phyloP scores from a whole-genome alignment of 768 basidiomycete species.

The Kwoniella mangroviensis region DNA sequence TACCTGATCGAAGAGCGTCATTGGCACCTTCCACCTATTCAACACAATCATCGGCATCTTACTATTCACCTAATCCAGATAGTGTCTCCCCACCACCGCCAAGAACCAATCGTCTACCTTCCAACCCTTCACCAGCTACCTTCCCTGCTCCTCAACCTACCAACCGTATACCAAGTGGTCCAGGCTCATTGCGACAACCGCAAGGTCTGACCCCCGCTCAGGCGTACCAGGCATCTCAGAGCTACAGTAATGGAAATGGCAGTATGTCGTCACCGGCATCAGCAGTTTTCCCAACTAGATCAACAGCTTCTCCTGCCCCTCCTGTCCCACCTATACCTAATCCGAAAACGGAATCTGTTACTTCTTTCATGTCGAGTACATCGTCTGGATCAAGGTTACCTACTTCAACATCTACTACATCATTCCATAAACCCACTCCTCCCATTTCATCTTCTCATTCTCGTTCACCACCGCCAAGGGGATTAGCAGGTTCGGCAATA shows the following conservation, averaged over 20 bases:
- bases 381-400: slow-evolving; percentile 15
- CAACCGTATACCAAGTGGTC: slow-evolving; percentile 16
- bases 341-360: slow-evolving; percentile 16
- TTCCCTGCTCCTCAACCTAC: slow-evolving; percentile 5
- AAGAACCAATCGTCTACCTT: slow-evolving; percentile 27
- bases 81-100: slow-evolving; percentile 35
- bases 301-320: slow-evolving; percentile 28
- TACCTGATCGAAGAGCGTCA: slow-evolving; percentile 42
- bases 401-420: slow-evolving; percentile 14
- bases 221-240: slow-evolving; percentile 33
- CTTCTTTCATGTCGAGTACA: slow-evolving; percentile 14
- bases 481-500: slow-evolving; percentile 3
- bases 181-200: slow-evolving; percentile 8
- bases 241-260: slow-evolving; percentile 20
- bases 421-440: slow-evolving; percentile 17
- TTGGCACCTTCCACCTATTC: slow-evolving; percentile 47
- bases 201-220: slow-evolving; percentile 30
- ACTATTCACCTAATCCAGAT: slow-evolving; percentile 44
- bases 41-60: slow-evolving; percentile 37
- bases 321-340: slow-evolving; percentile 15
- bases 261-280: slow-evolving; percentile 34
- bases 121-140: slow-evolving; percentile 4
- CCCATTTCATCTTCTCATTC: background rate
- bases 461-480: slow-evolving; percentile 8
- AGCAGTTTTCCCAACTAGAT: slow-evolving; percentile 36